A percentile compares a stretch with the other conserved stretches of the same genome.
Conservation (phyloP, 164 flowering plant species). For the Stephania japonica region DNA sequence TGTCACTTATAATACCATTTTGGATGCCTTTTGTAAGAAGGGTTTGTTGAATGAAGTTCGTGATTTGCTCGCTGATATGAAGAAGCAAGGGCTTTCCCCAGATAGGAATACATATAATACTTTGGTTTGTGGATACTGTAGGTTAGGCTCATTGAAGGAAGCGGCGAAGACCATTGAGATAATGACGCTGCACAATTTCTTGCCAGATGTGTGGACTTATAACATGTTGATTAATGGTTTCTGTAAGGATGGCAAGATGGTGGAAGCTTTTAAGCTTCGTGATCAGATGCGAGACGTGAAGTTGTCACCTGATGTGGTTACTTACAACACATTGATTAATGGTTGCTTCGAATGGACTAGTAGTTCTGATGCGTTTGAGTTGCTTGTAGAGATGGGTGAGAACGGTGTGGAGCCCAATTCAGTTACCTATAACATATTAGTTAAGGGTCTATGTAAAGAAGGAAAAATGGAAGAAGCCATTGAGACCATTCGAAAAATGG, state of each 20-base stretch:
- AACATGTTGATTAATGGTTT: constrained; percentile 68
- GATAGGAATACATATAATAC: constrained; percentile 60
- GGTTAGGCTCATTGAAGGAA: constrained; percentile 61
- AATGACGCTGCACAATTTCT: constrained; percentile 44
- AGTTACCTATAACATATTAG: constrained; percentile 49
- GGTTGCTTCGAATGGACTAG: constrained; percentile 45
- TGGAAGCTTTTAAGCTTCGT: constrained; percentile 53
- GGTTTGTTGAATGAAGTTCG: constrained; percentile 54
- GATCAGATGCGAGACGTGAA: constrained; percentile 65
- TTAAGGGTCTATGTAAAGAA: constrained; percentile 60
- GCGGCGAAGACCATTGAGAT: constrained; percentile 53
- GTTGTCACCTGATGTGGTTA: constrained; percentile 60
- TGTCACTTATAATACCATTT: constrained; percentile 61
- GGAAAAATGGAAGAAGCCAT: constrained; percentile 64
- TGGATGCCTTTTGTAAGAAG: constrained; percentile 57
- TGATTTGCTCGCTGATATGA: constrained; percentile 65
- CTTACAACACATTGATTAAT: constrained; percentile 74
- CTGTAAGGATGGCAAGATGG: constrained; percentile 54
- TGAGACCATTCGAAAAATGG: constrained; percentile 41
- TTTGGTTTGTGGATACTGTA: constrained; percentile 70
- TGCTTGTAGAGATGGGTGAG: constrained; percentile 53
- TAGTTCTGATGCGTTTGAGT: constrained; percentile 35
- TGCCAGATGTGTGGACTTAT: constrained; percentile 75
- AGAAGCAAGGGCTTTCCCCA: constrained; percentile 46
- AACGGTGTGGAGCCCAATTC: constrained; percentile 54